Evolutionary conservation across 2,329 filamentous ascomycete species (phyloP).

Genomic region (Arthrinium phaeospermum): DNA sequence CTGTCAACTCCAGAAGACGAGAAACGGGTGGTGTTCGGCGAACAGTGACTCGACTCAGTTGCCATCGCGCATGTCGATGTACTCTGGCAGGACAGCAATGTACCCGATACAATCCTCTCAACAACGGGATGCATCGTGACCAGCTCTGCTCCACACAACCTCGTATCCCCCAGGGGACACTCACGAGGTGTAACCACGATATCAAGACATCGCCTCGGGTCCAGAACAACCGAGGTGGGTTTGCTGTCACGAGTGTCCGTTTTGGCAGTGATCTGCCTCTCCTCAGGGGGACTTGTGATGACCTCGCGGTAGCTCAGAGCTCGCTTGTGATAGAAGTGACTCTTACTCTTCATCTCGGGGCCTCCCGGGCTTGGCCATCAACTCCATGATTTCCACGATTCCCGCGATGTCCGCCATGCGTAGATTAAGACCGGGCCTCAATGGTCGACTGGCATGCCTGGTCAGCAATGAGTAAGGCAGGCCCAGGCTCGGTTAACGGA

Average conservation of each 20-base stretch:
- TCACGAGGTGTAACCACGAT: not conserved
- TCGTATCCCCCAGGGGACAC: not conserved
- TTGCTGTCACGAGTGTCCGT: not conserved
- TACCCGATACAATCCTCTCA: not conserved
- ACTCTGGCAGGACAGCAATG: not conserved
- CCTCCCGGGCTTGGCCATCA: too few species aligned
- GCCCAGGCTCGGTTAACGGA: too few species aligned
- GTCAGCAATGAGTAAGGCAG: too few species aligned
- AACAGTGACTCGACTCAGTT: too few species aligned
- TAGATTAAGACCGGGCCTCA: too few species aligned
- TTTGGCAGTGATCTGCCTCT: not conserved
- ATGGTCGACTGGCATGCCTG: too few species aligned
- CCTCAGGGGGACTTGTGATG: not conserved
- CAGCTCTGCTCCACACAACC: not conserved
- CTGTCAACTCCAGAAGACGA: not conserved
- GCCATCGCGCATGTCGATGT: not conserved
- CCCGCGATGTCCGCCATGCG: too few species aligned
- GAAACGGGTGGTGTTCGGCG: not conserved
- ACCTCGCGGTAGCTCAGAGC: not conserved
- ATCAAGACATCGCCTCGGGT: not conserved
- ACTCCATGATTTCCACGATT: not conserved
- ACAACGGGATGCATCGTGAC: not conserved
- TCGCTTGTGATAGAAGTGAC: not conserved
- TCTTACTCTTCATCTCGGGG: too few species aligned
- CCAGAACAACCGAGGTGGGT: not conserved